Percentiles rank a stretch among this genome's conserved stretches.
Evolutionary conservation across 169 alveolate genomes (phyloP).

Genomic region (Babesia ovata): DNA sequence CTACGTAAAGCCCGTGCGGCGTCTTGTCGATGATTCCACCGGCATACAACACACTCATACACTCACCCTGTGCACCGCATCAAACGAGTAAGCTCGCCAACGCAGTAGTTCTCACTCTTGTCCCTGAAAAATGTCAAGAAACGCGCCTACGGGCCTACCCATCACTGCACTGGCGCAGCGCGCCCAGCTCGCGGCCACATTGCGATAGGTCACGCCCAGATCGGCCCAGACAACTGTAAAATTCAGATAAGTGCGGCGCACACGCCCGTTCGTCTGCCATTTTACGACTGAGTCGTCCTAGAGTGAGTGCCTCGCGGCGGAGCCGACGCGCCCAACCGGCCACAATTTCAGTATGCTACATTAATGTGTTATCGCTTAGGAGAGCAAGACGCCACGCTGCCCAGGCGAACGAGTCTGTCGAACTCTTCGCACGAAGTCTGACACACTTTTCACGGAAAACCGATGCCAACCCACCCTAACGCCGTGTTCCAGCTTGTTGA

Average conservation of each 20-base stretch:
- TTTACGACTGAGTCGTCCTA: neutral
- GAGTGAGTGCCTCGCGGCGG: neutral
- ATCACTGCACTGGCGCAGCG: conserved; percentile 53
- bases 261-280: conserved; percentile 58
- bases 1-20: neutral
- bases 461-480: conserved; percentile 62
- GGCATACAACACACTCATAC: neutral
- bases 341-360: conserved; percentile 1
- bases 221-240: conserved; percentile 56
- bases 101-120: conserved; percentile 67
- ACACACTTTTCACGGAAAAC: neutral
- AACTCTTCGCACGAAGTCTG: conserved; percentile 78
- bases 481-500: conserved; percentile 72
- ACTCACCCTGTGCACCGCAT: conserved; percentile 75
- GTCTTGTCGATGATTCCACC: neutral
- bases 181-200: conserved; percentile 38
- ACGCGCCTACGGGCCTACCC: conserved; percentile 15
- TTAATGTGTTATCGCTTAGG: conserved; percentile 51
- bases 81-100: conserved; percentile 68
- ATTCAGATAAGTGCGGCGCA: conserved; percentile 39
- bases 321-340: conserved; percentile 4
- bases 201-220: conserved; percentile 63
- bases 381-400: conserved; percentile 74
- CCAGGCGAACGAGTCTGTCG: conserved; percentile 73
- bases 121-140: conserved; percentile 24